Evolutionary conservation across 495 filamentous ascomycete genomes (phyloP).

Genomic region (Aspergillus leporis): DNA sequence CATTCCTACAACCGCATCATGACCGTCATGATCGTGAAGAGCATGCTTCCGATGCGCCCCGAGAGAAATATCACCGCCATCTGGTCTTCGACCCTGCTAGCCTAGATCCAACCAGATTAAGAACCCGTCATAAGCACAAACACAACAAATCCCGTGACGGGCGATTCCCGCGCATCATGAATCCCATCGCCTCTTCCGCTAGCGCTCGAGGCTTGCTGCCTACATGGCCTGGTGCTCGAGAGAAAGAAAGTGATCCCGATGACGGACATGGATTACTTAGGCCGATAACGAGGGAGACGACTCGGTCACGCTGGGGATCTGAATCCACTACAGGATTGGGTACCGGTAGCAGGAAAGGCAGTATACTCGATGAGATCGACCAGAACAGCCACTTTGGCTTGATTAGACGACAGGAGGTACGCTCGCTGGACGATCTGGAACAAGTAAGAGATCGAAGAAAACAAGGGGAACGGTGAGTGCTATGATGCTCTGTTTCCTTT

Average conservation of each 20-base stretch:
- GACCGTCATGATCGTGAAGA: constrained; percentile 6
- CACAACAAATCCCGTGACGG: constrained; percentile 41
- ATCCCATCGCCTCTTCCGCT: constrained; percentile 36
- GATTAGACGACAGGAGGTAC: constrained; percentile 36
- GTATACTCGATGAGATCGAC: constrained; percentile 34
- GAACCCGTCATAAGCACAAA: constrained; percentile 30
- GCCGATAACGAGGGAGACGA: constrained; percentile 35
- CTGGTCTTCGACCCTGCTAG: constrained; percentile 23
- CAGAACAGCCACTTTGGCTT: constrained; percentile 30
- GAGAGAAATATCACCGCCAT: constrained; percentile 20
- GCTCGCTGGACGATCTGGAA: constrained; percentile 43
- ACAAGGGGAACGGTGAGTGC: constrained; percentile 48
- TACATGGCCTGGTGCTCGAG: constrained; percentile 32
- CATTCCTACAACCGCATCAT: constrained; percentile 5
- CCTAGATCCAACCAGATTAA: constrained; percentile 25
- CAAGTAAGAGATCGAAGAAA: constrained; percentile 41
- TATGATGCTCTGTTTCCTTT: neutral
- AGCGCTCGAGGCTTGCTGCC: constrained; percentile 37
- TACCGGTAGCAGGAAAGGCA: constrained; percentile 33
- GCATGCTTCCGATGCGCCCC: neutral
- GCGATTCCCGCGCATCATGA: constrained; percentile 41
- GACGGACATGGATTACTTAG: constrained; percentile 35
- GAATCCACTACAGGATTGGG: constrained; percentile 30
- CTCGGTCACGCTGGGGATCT: constrained; percentile 36
- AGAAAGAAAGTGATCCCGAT: constrained; percentile 38